These are phyloP conservation scores for Aspergillus fischeri DNA, from an alignment of 2,329 filamentous ascomycete genomes.

Conservation along the genomic window DNA sequence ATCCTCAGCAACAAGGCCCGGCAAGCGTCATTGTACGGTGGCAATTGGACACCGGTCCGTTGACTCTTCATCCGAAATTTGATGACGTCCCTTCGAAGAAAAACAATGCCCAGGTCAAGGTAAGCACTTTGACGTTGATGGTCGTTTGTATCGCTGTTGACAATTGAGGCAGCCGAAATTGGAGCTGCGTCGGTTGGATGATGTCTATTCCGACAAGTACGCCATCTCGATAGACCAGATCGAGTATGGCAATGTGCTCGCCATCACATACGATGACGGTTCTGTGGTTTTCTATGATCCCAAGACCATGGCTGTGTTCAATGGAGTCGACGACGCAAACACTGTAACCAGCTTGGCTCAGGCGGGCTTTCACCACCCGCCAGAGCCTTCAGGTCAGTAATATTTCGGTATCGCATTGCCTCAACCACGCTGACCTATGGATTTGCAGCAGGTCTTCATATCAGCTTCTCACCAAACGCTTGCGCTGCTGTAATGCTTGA, in stretches of 20 bases:
- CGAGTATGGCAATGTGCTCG: conserved; percentile 67
- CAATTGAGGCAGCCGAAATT: conserved; percentile 39
- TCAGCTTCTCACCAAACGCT: conserved; percentile 42
- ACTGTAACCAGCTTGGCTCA: conserved; percentile 69
- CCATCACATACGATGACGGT: conserved; percentile 74
- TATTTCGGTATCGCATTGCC: neutral
- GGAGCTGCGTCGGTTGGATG: conserved; percentile 61
- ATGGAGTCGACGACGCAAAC: conserved; percentile 59
- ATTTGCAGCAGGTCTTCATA: conserved; percentile 28
- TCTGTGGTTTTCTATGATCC: conserved; percentile 77
- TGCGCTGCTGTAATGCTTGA: conserved; percentile 39
- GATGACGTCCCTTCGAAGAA: conserved; percentile 68
- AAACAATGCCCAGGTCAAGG: conserved; percentile 46
- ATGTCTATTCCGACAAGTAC: conserved; percentile 66
- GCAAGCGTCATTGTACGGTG: conserved; percentile 78
- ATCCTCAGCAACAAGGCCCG: conserved; percentile 59
- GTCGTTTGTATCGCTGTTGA: conserved; percentile 9
- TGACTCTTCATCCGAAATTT: conserved; percentile 69
- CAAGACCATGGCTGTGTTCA: conserved; percentile 65
- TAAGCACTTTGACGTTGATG: conserved; percentile 16
- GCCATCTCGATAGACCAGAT: conserved; percentile 65
- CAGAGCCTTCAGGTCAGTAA: conserved; percentile 57
- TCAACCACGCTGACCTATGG: conserved; percentile 7
- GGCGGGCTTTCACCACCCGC: conserved; percentile 69
- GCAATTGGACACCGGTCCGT: conserved; percentile 66